Conservation (phyloP, 352 stramenopile species). For the Globisporangium sylvaticum region DNA sequence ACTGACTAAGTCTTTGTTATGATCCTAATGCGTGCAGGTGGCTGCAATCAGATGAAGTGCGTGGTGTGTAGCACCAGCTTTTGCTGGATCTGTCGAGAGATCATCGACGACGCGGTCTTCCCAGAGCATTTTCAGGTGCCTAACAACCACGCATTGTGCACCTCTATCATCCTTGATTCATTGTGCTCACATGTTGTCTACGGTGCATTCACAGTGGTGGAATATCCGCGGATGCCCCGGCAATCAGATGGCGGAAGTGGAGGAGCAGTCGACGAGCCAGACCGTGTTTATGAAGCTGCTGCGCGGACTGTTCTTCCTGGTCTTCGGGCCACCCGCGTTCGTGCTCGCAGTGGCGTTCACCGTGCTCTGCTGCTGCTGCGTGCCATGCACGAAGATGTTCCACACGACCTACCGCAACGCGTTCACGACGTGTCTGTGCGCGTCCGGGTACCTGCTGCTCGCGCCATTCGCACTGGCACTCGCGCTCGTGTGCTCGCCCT, state of each 20-base stretch:
- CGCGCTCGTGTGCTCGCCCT: slow-evolving; percentile 19
- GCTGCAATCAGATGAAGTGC: slow-evolving; percentile 91
- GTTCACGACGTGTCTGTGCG: slow-evolving; percentile 65
- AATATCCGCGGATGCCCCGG: slow-evolving; percentile 69
- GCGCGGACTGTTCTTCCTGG: slow-evolving; percentile 52
- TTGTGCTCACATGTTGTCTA: no score
- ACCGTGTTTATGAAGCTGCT: slow-evolving; percentile 33
- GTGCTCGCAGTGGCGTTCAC: slow-evolving; percentile 51
- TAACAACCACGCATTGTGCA: not conserved
- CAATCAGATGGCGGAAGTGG: slow-evolving; percentile 65
- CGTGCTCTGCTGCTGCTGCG: slow-evolving; percentile 61
- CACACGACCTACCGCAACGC: slow-evolving; percentile 44
- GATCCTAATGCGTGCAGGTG: slow-evolving; percentile 25
- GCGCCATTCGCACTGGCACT: slow-evolving; percentile 33
- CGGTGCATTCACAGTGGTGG: no score
- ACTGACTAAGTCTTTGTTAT: not conserved
- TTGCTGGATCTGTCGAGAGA: slow-evolving; percentile 84
- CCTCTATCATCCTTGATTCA: no score
- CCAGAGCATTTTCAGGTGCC: slow-evolving; percentile 81
- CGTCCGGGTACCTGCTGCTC: slow-evolving; percentile 51
- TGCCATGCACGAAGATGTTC: slow-evolving; percentile 45
- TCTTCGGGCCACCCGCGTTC: slow-evolving; percentile 63
- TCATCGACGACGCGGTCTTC: slow-evolving; percentile 84
- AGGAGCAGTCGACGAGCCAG: slow-evolving; percentile 36
- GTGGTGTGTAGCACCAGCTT: slow-evolving; percentile 78